A percentile compares a stretch with the other conserved stretches of the same genome.
Evolutionary conservation across 2,329 filamentous ascomycete genomes (phyloP).

Genomic region (Botrytis tulipae): DNA sequence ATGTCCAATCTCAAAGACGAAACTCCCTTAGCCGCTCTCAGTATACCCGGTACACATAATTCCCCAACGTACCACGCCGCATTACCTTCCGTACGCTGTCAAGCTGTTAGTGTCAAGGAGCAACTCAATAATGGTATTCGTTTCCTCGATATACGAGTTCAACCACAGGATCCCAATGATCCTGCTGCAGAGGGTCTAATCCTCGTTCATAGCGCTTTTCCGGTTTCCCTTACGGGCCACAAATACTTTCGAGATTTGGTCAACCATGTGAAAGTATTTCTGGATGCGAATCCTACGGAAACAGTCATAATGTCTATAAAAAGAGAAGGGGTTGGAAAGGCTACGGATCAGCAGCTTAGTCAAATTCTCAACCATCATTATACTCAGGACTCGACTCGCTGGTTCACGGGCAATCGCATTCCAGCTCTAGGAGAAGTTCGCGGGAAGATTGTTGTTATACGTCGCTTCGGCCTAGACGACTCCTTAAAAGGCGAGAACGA

Average conservation of each 20-base stretch:
- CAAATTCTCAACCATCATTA: constrained; percentile 73
- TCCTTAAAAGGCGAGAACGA: constrained; percentile 50
- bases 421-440: constrained; percentile 76
- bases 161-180: constrained; percentile 58
- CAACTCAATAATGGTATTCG: constrained; percentile 90
- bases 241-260: constrained; percentile 78
- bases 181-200: constrained; percentile 63
- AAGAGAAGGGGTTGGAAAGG: constrained; percentile 80
- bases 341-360: constrained; percentile 75
- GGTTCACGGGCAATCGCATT: constrained; percentile 76
- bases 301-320: constrained; percentile 85
- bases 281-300: constrained; percentile 75
- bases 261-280: constrained; percentile 68
- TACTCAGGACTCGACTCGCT: constrained; percentile 56
- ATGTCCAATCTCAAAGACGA: constrained; percentile 74
- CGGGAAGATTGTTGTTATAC: constrained; percentile 79
- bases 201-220: constrained; percentile 88
- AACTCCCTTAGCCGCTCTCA: constrained; percentile 74
- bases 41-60: constrained; percentile 95
- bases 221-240: constrained; percentile 76
- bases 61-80: constrained; percentile 81
- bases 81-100: constrained; percentile 89
- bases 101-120: constrained; percentile 71
- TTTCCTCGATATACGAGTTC: constrained; percentile 89
- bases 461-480: constrained; percentile 70